Evolutionary conservation across 371 early-diverging fungal genomes (phyloP), one percentile per base, ranked within the genome.

Genomic region (Mortierella sp.): DNA sequence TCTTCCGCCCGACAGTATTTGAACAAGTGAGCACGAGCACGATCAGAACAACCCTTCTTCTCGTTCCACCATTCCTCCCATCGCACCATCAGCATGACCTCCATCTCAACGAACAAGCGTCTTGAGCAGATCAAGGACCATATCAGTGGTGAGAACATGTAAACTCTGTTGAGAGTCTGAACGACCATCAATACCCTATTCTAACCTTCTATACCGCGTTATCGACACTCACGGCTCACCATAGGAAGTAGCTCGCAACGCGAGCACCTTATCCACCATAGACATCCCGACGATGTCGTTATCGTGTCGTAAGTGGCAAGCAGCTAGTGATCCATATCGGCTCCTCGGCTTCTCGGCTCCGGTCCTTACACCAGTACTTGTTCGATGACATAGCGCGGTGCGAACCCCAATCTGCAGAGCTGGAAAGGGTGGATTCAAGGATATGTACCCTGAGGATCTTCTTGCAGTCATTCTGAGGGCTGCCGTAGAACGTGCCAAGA

Each of bases 371-470:
- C n/a, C n/a, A n/a, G n/a, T n/a, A n/a, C n/a, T n/a, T n/a, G n/a
- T n/a, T n/a, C n/a, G n/a, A n/a, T n/a, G n/a, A n/a, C n/a, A n/a
- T 34, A 73, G 74, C 43, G 94, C 94, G 27, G 82, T 93, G 61
- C 95, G 98, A 71, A 95, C 97, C 16, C 92, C 98, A 30, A 89
- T 97, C 60, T 93, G 93, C 63, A 92, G 93, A 72, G 95, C 94
- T 16, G 90, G 93, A 68, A 95, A 93, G 86, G 99, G 99, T 69
- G 92, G 86, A 23, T 95, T 98, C 85, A 93, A 92, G 79, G 97
- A 96, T 67, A 90, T 94, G 45, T 87, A 91, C 47, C 94, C 95
- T 14, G 74, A 73, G 30, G 74, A 73, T 31, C 52, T 73, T 27
- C 53, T 79, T 23, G 64, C 80, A 4, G 70, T 59, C 43, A 60